Conservation (phyloP, 1,284 basidiomycete genomes). For the Boletus semigastroideus region DNA sequence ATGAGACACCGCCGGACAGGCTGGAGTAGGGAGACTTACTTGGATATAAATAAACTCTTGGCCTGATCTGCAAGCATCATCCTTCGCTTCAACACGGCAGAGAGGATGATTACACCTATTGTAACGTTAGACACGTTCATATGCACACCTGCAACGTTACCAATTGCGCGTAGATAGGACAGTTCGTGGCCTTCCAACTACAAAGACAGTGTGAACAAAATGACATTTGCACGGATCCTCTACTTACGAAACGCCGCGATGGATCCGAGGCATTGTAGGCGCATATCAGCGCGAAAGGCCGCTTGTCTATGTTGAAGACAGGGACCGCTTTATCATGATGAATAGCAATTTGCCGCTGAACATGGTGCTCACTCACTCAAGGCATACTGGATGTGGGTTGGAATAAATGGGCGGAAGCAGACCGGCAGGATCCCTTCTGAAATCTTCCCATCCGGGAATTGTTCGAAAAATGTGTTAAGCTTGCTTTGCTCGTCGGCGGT, state of each 20-base stretch:
- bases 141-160: conserved; percentile 34
- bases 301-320: conserved; percentile 91
- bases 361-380: conserved; percentile 54
- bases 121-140: conserved; percentile 11
- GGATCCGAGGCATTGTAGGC: conserved; percentile 85
- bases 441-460: conserved; percentile 80
- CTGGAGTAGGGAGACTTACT: conserved; percentile 47
- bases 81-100: conserved; percentile 87
- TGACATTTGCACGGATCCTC: background rate
- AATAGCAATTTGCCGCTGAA: conserved; percentile 3
- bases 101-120: conserved; percentile 88
- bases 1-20: conserved; percentile 3
- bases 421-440: conserved; percentile 81
- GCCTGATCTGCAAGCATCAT: conserved; percentile 96
- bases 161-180: conserved; percentile 87
- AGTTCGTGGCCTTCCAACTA: conserved; percentile 90
- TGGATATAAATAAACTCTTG: conserved; percentile 87
- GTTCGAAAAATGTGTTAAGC: conserved; percentile 73
- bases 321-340: conserved; percentile 64
- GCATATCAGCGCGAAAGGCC: conserved; percentile 89
- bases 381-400: conserved; percentile 79
- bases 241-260: conserved; percentile 73
- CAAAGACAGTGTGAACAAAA: conserved; percentile 4
- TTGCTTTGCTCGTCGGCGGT: conserved; percentile 69
- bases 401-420: conserved; percentile 77